Percentiles rank a stretch among this genome's conserved stretches.
These are phyloP conservation scores for Boletus patriciae DNA, from an alignment of 768 basidiomycete species.

Conservation along the genomic window DNA sequence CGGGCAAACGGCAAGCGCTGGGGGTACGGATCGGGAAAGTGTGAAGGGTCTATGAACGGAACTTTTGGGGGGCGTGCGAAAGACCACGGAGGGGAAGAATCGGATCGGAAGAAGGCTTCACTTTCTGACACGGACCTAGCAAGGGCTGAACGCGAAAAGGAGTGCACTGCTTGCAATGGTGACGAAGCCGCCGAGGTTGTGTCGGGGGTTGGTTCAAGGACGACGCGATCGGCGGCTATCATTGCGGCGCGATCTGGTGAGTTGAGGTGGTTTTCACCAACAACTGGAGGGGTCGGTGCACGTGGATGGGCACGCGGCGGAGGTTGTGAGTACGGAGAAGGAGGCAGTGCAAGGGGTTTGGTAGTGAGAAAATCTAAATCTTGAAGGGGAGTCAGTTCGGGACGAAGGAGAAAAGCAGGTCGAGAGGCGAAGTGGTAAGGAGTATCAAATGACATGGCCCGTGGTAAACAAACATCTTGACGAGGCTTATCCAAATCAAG, in stretches of 20 bases:
- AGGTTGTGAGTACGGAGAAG: constrained; percentile 32
- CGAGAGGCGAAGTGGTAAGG: constrained; percentile 6
- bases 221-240: constrained; percentile 16
- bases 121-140: constrained; percentile 42
- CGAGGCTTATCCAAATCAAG: constrained; percentile 10
- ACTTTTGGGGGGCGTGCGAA: constrained; percentile 48
- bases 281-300: constrained; percentile 39
- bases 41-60: constrained; percentile 57
- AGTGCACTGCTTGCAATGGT: constrained; percentile 24
- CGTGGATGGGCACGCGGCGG: constrained; percentile 37
- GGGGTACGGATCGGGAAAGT: constrained; percentile 73
- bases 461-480: constrained; percentile 24
- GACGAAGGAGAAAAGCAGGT: constrained; percentile 17
- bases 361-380: constrained; percentile 31
- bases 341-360: constrained; percentile 33
- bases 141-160: constrained; percentile 35
- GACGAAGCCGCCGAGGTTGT: constrained; percentile 25
- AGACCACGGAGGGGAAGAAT: constrained; percentile 35
- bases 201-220: constrained; percentile 9
- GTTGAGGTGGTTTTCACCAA: constrained; percentile 26
- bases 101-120: constrained; percentile 40
- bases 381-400: constrained; percentile 22
- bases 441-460: constrained; percentile 21
- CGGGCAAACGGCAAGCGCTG: constrained; percentile 51
- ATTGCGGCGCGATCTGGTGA: constrained; percentile 24